Base-by-base conservation (phyloP, 441 rosid species). In the Sinapis alba region DNA sequence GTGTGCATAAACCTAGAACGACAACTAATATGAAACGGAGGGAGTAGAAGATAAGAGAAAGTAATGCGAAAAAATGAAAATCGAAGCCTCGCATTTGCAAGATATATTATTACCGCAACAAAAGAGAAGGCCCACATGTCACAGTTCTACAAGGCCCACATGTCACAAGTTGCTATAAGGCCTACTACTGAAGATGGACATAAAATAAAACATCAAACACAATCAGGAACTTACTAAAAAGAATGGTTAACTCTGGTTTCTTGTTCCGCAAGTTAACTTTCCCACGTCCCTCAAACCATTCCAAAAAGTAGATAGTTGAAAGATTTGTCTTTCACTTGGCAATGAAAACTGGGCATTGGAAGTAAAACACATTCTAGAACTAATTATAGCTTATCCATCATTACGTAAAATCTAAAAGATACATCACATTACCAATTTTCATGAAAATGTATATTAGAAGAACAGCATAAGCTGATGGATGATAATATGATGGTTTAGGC, bases 311-410 rank as follows among this genome's bases (percentile, higher is more conserved):
- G 50, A 5, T 13, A 5, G 20, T 15, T 6, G 19, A 41, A 51
- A 53, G 57, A 26, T 26, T 61, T 61, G 26, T 75, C 23, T 61
- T 43, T 60, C 2, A 15, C 38, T 58, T 67, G 28, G 54, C 65
- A 57, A n/a, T 20, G 24, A 65, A 54, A 1, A 45, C 2, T 9
- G 6, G 26, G 34, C 7, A 43, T 20, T 9, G 2, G 26, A 65
- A 15, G 51, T 43, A 19, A 45, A 57, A 58, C 16, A 41, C 8
- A 30, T 16, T 4, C 10, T 21, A 18, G 8, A n/a, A 26, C 26
- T 74, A 43, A 27, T 45, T 16, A 27, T 27, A 67, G 53, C 27
- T 58, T 60, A 19, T 47, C 53, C 21, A 47, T 66, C 53, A 12
- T 47, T 10, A 53, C 24, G 13, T 11, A 24, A 36, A 59, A n/a